phyloP scores from a whole-genome alignment of 257 asterid genomes.

The Nemophila menziesii region DNA sequence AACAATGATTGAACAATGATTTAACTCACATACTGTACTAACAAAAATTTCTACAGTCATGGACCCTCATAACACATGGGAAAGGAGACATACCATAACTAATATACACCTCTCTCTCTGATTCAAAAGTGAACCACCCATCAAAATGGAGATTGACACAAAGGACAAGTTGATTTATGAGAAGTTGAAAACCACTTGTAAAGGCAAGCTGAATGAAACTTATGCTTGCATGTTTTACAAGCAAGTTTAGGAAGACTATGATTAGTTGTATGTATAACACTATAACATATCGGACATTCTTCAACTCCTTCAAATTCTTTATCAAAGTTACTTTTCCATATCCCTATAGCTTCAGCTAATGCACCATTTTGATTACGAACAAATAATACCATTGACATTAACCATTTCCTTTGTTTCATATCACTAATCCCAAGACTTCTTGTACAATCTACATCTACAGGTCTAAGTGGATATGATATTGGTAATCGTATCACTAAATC shows the following conservation, averaged over 20 bases:
- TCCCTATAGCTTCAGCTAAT: slow-evolving; percentile 85
- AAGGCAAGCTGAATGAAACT: slow-evolving; percentile 91
- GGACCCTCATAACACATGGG: no score
- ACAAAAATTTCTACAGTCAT: no score
- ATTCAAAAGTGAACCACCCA: slow-evolving; percentile 1
- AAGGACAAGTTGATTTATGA: slow-evolving; percentile 90
- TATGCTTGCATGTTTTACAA: slow-evolving; percentile 98
- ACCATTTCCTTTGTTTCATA: slow-evolving; percentile 86
- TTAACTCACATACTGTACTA: no score
- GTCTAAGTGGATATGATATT: slow-evolving; percentile 81
- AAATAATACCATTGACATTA: slow-evolving; percentile 85
- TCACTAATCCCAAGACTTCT: slow-evolving; percentile 93
- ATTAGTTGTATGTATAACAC: slow-evolving; percentile 83
- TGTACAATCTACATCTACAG: slow-evolving; percentile 87
- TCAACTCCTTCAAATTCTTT: slow-evolving; percentile 98
- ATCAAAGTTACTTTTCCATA: slow-evolving; percentile 93
- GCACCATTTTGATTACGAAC: slow-evolving; percentile 99
- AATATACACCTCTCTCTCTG: no score
- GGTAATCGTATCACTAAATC: slow-evolving; percentile 95
- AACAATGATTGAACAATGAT: no score
- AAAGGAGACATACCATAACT: no score
- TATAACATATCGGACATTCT: slow-evolving; percentile 97
- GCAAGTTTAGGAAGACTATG: slow-evolving; percentile 96
- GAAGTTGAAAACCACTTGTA: slow-evolving; percentile 99
- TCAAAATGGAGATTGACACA: slow-evolving; percentile 97